A percentile compares a stretch with the other conserved stretches of the same genome.
Conservation (phyloP, 495 filamentous ascomycete genomes). For the Podospora pseudopauciseta region DNA sequence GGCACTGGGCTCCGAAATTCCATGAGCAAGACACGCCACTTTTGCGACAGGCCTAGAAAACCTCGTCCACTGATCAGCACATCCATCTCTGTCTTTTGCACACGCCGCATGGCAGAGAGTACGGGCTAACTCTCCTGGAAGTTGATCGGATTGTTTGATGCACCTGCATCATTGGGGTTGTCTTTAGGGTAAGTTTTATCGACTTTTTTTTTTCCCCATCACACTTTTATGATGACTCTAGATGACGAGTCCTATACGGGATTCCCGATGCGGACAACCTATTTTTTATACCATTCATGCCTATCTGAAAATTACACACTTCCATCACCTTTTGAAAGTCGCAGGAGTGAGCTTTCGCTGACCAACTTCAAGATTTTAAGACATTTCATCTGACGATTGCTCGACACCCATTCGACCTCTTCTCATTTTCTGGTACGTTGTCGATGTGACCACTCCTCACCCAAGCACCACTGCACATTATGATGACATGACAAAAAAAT, state of each 20-base stretch:
- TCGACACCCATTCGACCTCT: not conserved
- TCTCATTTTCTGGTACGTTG: conserved; percentile 21
- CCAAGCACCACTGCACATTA: conserved; percentile 21
- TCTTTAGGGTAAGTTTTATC: conserved; percentile 18
- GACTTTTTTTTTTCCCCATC: not conserved
- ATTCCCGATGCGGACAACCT: conserved; percentile 71
- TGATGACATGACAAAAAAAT: conserved; percentile 66
- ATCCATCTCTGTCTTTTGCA: conserved; percentile 15
- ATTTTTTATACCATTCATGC: conserved; percentile 80
- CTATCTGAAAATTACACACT: conserved; percentile 48
- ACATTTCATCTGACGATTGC: not conserved
- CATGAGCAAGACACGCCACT: conserved; percentile 83
- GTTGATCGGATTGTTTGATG: not conserved
- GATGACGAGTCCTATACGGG: conserved; percentile 89
- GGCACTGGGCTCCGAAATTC: conserved; percentile 99
- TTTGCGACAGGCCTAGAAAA: conserved; percentile 99
- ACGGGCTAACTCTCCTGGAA: conserved; percentile 21
- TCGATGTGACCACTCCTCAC: not conserved
- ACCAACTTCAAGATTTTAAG: conserved; percentile 15
- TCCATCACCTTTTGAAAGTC: conserved; percentile 5
- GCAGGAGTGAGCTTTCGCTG: conserved; percentile 13
- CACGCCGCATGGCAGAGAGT: conserved; percentile 4
- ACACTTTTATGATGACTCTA: conserved; percentile 60
- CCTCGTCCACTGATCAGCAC: conserved; percentile 91
- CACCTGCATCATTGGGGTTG: not conserved